These are phyloP conservation scores for Talaromyces stipitatus DNA, from an alignment of 495 filamentous ascomycete genomes.

Conservation along the genomic window DNA sequence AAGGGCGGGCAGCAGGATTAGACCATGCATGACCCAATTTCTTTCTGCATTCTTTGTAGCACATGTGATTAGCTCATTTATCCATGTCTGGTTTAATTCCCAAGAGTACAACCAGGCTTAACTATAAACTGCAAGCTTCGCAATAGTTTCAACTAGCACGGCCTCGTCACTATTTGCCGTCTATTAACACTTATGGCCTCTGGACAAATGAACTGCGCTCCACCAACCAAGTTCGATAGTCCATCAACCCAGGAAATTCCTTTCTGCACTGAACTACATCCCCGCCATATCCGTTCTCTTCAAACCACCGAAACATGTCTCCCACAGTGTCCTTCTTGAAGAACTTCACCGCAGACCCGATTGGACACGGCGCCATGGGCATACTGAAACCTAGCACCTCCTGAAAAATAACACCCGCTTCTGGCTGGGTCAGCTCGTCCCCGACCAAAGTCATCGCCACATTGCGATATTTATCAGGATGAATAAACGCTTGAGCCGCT, in stretches of 20 bases:
- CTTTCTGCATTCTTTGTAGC: no score
- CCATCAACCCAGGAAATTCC: conserved; percentile 44
- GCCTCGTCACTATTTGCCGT: no score
- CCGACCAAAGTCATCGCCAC: conserved; percentile 47
- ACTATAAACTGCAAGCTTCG: no score
- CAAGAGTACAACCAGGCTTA: no score
- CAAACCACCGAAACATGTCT: conserved; percentile 58
- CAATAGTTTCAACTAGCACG: no score
- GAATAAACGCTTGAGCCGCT: conserved; percentile 50
- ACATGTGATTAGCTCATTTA: no score
- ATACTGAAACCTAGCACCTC: conserved; percentile 37
- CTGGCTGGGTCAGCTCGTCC: conserved; percentile 47
- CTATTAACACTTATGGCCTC: neutral
- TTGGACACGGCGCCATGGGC: conserved; percentile 31
- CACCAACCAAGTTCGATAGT: conserved; percentile 54
- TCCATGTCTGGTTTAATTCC: no score
- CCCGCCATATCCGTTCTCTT: conserved; percentile 50
- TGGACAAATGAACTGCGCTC: conserved; percentile 41
- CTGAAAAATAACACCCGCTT: conserved; percentile 43
- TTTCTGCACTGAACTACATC: conserved; percentile 47
- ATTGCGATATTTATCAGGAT: conserved; percentile 36
- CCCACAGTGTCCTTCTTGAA: conserved; percentile 36
- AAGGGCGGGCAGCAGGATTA: no score
- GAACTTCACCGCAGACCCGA: conserved; percentile 20
- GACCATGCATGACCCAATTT: no score